Evolutionary conservation across 805 yeast species (phyloP), one percentile per base, ranked within the genome.

Genomic region (Saccharomycopsis amapae): DNA sequence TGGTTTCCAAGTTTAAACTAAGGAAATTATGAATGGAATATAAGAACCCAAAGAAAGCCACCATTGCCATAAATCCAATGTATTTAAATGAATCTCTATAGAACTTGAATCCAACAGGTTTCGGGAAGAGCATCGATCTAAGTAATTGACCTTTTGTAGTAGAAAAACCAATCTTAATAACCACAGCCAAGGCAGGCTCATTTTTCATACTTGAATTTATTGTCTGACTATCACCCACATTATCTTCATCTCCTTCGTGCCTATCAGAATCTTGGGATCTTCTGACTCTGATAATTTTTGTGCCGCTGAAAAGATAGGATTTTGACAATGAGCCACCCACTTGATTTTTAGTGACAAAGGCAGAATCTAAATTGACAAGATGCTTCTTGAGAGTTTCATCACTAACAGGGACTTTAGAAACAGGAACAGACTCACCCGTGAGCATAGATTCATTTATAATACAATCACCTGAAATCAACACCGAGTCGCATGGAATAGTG

Each of bases 391-490:
- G 73, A 0, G 80, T 70, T 6, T 80, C 88, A 13, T 73, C 71
- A 1, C 72, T 65, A 1, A 93, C 86, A 1, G 85, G 73, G 9
- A 69, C 51, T 61, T 93, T 93, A 0, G 96, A 77, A 2, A 93
- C 96, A 0, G 99, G 98, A 1, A 93, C 97, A 43, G 96, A 87
- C 62, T 93, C 99, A 33, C 99, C 99, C 0, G 99, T 93, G 18
- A 93, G 71, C 96, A 93, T 93, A 4, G 97, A 85, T 60, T 93
- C 99, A 62, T 93, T 93, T n/a, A 93, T 84, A 45, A 93, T 88
- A 60, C 95, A 85, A 59, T 89, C 97, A 42, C 99, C 98, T 28
- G 88, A 77, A 17, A 90, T 65, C 41, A 93, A 68, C 10, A 93
- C 62, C 0, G 95, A 83, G 62, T 93, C 99, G 59, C 96, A 88